A percentile compares a stretch with the other conserved stretches of the same genome.
Conservation (phyloP, 352 stramenopile species). For the Pythium brassicae region DNA sequence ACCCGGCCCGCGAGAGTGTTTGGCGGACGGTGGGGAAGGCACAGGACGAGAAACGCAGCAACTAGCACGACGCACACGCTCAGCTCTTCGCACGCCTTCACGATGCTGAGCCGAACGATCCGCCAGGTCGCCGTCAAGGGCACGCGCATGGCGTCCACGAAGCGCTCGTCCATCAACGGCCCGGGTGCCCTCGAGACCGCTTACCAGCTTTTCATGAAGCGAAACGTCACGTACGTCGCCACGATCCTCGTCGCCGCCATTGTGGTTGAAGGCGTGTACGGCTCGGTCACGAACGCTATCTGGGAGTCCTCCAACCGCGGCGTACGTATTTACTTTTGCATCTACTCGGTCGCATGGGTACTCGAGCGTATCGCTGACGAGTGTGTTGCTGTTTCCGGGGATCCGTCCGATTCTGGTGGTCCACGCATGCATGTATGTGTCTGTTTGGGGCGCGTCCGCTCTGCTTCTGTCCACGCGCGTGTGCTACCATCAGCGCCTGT, state of each 20-base stretch:
- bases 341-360: background rate
- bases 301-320: slow-evolving; percentile 83
- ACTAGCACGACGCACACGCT: background rate
- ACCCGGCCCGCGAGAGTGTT: background rate
- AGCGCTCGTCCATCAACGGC: slow-evolving; percentile 76
- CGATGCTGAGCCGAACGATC: slow-evolving; percentile 60
- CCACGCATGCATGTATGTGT: slow-evolving; percentile 6
- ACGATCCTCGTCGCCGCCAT: slow-evolving; percentile 68
- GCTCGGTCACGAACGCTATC: slow-evolving; percentile 62
- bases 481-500: slow-evolving; percentile 53
- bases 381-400: background rate
- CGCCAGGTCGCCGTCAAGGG: slow-evolving; percentile 35
- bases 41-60: slow-evolving; percentile 4
- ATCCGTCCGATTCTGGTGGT: slow-evolving; percentile 31
- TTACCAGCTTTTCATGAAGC: slow-evolving; percentile 84
- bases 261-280: slow-evolving; percentile 71
- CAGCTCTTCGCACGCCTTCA: background rate
- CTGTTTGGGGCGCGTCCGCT: background rate
- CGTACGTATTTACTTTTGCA: slow-evolving; percentile 29
- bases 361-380: slow-evolving; percentile 1
- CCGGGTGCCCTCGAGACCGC: slow-evolving; percentile 53
- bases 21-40: background rate
- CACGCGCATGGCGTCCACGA: slow-evolving; percentile 52
- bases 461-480: background rate
- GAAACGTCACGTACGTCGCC: slow-evolving; percentile 75